Conservation (phyloP, 202 grass and related monocot species). For the Setaria italica region DNA sequence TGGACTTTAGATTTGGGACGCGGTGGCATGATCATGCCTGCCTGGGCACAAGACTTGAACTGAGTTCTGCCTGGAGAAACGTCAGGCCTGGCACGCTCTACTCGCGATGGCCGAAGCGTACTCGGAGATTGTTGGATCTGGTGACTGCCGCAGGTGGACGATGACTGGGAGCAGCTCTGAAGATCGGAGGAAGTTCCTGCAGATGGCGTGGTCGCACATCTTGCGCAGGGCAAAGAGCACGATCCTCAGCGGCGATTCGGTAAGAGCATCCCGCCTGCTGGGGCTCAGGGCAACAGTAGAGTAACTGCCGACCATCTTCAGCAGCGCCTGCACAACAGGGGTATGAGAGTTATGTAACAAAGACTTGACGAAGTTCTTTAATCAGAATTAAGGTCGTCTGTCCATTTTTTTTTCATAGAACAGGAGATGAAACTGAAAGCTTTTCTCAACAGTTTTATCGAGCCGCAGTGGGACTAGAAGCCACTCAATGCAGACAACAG, state of each 20-base stretch:
- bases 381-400: background rate
- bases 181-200: constrained; percentile 71
- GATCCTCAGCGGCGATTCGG: constrained; percentile 81
- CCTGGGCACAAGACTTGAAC: background rate
- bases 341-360: background rate
- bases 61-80: background rate
- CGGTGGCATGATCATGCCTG: background rate
- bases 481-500: background rate
- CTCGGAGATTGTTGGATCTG: constrained; percentile 63
- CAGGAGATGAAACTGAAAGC: background rate
- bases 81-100: constrained; percentile 57
- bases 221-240: constrained; percentile 91
- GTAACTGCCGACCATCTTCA: constrained; percentile 80
- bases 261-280: constrained; percentile 68
- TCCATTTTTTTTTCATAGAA: background rate
- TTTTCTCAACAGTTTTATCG: background rate
- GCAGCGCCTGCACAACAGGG: constrained; percentile 58
- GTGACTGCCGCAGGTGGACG: constrained; percentile 73
- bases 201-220: constrained; percentile 85
- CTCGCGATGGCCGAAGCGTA: constrained; percentile 65
- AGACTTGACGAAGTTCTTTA: background rate
- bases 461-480: background rate
- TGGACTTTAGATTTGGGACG: background rate
- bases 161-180: constrained; percentile 74
- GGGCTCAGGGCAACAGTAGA: constrained; percentile 77